Evolutionary conservation across 2,329 filamentous ascomycete species (phyloP).

Genomic region (Calonectria crousiana): DNA sequence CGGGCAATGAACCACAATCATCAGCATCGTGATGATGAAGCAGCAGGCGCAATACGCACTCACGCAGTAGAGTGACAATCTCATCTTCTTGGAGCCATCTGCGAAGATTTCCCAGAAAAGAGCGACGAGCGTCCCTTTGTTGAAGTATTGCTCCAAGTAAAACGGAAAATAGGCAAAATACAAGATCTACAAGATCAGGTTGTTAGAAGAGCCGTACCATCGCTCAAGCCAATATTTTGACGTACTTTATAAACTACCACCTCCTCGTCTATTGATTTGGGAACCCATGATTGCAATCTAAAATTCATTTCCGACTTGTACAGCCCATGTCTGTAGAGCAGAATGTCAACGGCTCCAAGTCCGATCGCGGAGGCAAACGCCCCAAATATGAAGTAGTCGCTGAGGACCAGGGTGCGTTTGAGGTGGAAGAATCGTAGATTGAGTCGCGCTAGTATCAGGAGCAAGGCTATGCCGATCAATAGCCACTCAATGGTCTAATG

Average conservation of each 20-base stretch:
- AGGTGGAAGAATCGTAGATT: conserved; percentile 8
- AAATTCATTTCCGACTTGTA: background rate
- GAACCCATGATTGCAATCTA: background rate
- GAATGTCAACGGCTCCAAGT: background rate
- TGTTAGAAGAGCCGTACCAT: background rate
- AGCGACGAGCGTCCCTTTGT: conserved; percentile 4
- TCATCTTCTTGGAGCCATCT: background rate
- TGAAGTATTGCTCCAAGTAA: conserved; percentile 5
- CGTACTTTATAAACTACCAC: background rate
- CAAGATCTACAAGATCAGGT: background rate
- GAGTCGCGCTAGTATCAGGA: background rate
- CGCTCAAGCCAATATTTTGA: background rate
- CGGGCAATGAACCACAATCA: background rate
- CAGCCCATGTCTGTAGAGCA: background rate
- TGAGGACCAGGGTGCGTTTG: background rate
- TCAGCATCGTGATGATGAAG: background rate
- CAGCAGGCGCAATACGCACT: background rate
- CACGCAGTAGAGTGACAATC: background rate
- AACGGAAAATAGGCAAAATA: background rate
- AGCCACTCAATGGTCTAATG: background rate
- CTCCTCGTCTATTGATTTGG: background rate
- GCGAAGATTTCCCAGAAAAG: conserved; percentile 12
- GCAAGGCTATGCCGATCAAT: background rate
- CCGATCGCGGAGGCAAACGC: background rate
- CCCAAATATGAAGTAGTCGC: conserved; percentile 5